A percentile compares a stretch with the other conserved stretches of the same genome.
Evolutionary conservation across 192 early-diverging fungal species (phyloP).

Genomic region (Coemansia sp.): DNA sequence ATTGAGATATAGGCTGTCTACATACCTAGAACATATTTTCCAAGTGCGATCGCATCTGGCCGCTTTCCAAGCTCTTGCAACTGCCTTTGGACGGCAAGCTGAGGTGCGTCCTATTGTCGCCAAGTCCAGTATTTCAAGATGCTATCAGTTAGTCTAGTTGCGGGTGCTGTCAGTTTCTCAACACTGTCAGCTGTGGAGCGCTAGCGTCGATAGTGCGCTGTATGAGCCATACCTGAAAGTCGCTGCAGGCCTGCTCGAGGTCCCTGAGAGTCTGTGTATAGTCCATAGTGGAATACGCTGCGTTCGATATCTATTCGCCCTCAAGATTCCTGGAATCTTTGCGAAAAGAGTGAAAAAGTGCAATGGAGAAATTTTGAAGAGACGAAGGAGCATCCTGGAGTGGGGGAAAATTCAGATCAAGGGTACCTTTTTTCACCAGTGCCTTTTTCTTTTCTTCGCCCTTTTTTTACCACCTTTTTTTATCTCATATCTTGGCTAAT

Average conservation of each 20-base stretch:
- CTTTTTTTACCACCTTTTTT: not conserved
- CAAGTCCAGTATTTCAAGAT: not conserved
- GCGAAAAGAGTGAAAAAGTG: not conserved
- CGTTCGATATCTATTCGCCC: not conserved
- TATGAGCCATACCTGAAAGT: conserved; percentile 38
- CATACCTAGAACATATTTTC: conserved; percentile 46
- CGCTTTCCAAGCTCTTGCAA: conserved; percentile 47
- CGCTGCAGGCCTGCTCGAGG: conserved; percentile 47
- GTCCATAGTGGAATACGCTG: conserved; percentile 26
- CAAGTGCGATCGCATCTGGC: conserved; percentile 38
- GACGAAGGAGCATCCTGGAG: not conserved
- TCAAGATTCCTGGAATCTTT: not conserved
- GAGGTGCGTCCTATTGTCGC: conserved; percentile 32
- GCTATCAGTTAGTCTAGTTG: not conserved
- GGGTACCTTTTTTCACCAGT: not conserved
- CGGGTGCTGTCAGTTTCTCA: no score
- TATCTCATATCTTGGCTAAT: conserved; percentile 5
- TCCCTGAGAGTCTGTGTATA: conserved; percentile 30
- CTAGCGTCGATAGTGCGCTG: not conserved
- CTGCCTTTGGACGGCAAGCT: conserved; percentile 35
- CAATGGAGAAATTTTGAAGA: not conserved
- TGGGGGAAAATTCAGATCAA: not conserved
- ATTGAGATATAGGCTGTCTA: not conserved
- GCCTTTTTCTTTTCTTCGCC: not conserved
- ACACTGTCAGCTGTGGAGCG: not conserved